Evolutionary conservation across 805 yeast species (phyloP).

Genomic region (Dipodascus albidus): DNA sequence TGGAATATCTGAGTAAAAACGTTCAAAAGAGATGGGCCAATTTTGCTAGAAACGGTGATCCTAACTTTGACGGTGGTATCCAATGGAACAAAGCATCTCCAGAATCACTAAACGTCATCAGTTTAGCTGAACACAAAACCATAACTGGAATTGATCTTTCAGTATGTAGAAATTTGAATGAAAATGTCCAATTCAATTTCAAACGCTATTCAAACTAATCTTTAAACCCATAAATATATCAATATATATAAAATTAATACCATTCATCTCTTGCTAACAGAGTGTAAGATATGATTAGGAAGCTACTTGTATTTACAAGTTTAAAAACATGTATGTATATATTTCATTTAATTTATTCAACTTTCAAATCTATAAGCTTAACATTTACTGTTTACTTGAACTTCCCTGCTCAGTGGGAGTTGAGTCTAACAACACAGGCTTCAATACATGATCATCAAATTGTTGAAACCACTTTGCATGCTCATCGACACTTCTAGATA

Average conservation of each 20-base stretch:
- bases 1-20: constrained; percentile 13
- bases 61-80: constrained; percentile 10
- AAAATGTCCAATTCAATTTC: background rate
- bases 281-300: too few relatives aligned
- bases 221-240: too few relatives aligned
- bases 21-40: constrained; percentile 20
- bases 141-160: background rate
- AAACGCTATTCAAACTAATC: background rate
- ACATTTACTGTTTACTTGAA: background rate
- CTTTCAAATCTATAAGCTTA: background rate
- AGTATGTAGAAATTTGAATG: background rate
- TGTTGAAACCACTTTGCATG: constrained; percentile 85
- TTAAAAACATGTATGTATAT: background rate
- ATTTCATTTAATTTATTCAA: background rate
- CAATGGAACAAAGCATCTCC: background rate
- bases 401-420: constrained; percentile 7
- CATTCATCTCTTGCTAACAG: too few relatives aligned
- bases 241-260: too few relatives aligned
- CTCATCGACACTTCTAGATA: constrained; percentile 39
- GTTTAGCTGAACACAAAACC: background rate
- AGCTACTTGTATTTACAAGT: too few relatives aligned
- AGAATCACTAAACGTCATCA: background rate
- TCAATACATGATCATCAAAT: constrained; percentile 87
- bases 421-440: constrained; percentile 75
- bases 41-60: constrained; percentile 17